These are phyloP conservation scores for Ramularia collo-cygni DNA, from an alignment of 2,329 filamentous ascomycete genomes.

Conservation along the genomic window DNA sequence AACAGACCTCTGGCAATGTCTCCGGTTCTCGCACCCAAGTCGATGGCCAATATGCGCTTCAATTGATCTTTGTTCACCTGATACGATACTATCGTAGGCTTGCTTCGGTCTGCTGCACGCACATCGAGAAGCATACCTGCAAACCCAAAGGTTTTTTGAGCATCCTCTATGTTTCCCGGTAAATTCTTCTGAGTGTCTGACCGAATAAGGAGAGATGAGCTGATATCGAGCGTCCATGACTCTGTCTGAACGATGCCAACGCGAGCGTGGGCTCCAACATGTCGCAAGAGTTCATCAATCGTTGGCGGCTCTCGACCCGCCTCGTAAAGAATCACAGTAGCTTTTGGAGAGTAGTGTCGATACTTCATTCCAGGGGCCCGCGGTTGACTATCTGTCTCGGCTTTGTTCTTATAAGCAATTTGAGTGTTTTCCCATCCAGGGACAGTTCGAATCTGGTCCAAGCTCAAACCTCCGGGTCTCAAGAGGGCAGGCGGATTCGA, in stretches of 20 bases:
- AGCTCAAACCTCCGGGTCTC: constrained; percentile 76
- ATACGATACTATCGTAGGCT: constrained; percentile 5
- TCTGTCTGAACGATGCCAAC: constrained; percentile 38
- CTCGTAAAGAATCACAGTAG: constrained; percentile 66
- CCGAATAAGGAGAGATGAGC: background rate
- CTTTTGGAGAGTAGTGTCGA: constrained; percentile 91
- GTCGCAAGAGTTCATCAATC: constrained; percentile 25
- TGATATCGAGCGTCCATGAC: constrained; percentile 24
- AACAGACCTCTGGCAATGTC: constrained; percentile 83
- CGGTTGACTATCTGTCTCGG: constrained; percentile 59
- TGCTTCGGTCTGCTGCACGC: constrained; percentile 9
- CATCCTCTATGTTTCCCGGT: background rate
- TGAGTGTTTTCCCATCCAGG: constrained; percentile 74
- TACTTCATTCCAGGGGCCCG: constrained; percentile 98
- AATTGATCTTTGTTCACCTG: constrained; percentile 5
- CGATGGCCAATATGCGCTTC: constrained; percentile 54
- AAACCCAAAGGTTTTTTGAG: constrained; percentile 20
- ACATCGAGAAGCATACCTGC: constrained; percentile 21
- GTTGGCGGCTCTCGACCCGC: constrained; percentile 34
- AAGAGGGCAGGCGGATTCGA: constrained; percentile 74
- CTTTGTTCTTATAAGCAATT: constrained; percentile 71
- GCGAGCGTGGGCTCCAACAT: constrained; percentile 18
- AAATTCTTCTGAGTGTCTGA: no score
- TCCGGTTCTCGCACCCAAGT: constrained; percentile 62
- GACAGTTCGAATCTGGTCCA: constrained; percentile 68